Conservation (phyloP, 202 grass and related monocot genomes). For the Setaria viridis region DNA sequence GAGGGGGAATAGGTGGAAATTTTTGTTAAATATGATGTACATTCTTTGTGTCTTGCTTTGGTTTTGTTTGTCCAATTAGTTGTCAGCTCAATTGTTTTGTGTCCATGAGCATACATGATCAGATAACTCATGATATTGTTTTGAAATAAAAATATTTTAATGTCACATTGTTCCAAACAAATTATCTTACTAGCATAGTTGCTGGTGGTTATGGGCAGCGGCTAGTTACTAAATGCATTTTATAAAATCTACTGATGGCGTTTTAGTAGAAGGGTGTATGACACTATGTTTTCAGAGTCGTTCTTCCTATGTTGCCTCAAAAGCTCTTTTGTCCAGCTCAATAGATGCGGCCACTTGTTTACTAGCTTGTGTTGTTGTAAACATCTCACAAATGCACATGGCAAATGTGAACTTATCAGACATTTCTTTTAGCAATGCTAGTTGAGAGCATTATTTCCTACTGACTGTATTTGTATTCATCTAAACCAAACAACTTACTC, state of each 20-base stretch:
- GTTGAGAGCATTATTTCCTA: background rate
- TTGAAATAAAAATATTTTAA: too few relatives aligned
- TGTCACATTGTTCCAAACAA: background rate
- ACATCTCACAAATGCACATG: background rate
- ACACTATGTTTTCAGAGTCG: background rate
- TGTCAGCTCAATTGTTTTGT: background rate
- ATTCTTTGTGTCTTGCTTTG: background rate
- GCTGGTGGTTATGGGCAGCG: too few relatives aligned
- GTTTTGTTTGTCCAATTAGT: background rate
- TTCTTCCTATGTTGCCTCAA: background rate
- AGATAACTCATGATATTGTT: background rate
- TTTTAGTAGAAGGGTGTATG: background rate
- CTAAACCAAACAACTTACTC: background rate
- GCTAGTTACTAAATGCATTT: background rate
- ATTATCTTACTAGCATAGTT: background rate
- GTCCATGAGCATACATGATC: background rate
- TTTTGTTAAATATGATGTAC: background rate
- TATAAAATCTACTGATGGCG: background rate
- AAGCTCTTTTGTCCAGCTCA: background rate
- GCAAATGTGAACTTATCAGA: background rate
- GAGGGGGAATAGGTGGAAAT: background rate
- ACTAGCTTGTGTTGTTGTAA: background rate
- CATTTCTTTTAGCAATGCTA: background rate
- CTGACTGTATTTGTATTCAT: background rate
- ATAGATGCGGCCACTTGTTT: background rate